Evolutionary conservation across 768 basidiomycete genomes (phyloP).

Genomic region (Suillus brevipes): DNA sequence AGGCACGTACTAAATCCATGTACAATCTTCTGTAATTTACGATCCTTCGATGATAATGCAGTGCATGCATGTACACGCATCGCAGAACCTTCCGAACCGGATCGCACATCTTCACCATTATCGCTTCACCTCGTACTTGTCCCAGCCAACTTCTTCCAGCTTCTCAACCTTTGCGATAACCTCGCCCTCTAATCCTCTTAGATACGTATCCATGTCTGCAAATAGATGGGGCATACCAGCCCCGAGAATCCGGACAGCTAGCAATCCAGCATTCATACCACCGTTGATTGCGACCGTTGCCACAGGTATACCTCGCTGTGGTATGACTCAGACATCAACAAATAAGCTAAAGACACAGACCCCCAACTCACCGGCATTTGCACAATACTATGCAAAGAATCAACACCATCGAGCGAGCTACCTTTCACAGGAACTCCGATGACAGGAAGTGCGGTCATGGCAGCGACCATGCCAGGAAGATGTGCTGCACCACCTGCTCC

Average conservation of each 20-base stretch:
- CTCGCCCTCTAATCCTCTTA: constrained; percentile 67
- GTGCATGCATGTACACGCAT: neutral
- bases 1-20: neutral
- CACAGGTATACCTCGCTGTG: constrained; percentile 90
- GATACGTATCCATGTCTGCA: constrained; percentile 70
- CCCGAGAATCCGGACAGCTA: constrained; percentile 88
- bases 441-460: constrained; percentile 89
- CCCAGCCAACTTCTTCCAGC: constrained; percentile 83
- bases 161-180: constrained; percentile 79
- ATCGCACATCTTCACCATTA: constrained; percentile 10
- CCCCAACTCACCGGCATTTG: constrained; percentile 88
- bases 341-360: constrained; percentile 1
- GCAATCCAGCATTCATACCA: constrained; percentile 86
- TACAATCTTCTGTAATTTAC: neutral
- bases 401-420: constrained; percentile 90
- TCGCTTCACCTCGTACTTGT: constrained; percentile 60
- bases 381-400: constrained; percentile 95
- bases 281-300: constrained; percentile 98
- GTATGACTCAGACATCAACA: neutral
- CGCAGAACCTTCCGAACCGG: neutral
- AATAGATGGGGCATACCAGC: constrained; percentile 68
- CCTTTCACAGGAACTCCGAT: constrained; percentile 98
- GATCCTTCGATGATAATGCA: neutral
- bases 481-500: constrained; percentile 99
- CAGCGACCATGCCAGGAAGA: constrained; percentile 97